Conservation (phyloP, 2,329 filamentous ascomycete species). For the Clarireedia sp. region DNA sequence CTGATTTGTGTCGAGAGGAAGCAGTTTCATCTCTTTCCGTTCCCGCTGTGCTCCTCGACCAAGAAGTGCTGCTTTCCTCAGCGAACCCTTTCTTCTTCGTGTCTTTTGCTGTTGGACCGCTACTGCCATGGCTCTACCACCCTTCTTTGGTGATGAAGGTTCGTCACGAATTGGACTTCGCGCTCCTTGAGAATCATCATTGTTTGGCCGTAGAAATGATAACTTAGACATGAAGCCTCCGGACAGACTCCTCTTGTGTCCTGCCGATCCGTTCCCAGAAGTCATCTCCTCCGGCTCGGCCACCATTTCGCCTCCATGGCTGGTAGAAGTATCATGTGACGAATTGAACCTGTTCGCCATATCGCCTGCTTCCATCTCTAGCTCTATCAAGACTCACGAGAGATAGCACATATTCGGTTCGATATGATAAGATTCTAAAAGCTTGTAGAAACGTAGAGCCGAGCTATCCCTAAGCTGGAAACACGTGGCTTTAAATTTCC, state of each 20-base stretch:
- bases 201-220: conserved; percentile 53
- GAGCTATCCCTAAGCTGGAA: no score
- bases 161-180: conserved; percentile 26
- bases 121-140: conserved; percentile 28
- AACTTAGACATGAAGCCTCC: conserved; percentile 61
- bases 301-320: neutral
- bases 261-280: conserved; percentile 34
- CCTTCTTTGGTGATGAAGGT: conserved; percentile 25
- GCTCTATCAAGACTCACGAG: neutral
- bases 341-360: neutral
- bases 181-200: conserved; percentile 30
- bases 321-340: neutral
- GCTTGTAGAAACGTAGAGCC: no score
- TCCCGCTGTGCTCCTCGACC: conserved; percentile 62
- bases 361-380: neutral
- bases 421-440: no score
- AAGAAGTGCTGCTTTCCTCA: conserved; percentile 79
- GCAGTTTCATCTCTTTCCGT: conserved; percentile 41
- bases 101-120: conserved; percentile 42
- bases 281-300: conserved; percentile 7
- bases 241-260: conserved; percentile 28
- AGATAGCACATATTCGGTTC: neutral
- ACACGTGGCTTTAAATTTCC: no score
- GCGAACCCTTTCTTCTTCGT: conserved; percentile 70
- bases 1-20: conserved; percentile 28